Evolutionary conservation across 2,329 filamentous ascomycete species (phyloP), one percentile per base, ranked within the genome.

Genomic region (Aureobasidium sp.): DNA sequence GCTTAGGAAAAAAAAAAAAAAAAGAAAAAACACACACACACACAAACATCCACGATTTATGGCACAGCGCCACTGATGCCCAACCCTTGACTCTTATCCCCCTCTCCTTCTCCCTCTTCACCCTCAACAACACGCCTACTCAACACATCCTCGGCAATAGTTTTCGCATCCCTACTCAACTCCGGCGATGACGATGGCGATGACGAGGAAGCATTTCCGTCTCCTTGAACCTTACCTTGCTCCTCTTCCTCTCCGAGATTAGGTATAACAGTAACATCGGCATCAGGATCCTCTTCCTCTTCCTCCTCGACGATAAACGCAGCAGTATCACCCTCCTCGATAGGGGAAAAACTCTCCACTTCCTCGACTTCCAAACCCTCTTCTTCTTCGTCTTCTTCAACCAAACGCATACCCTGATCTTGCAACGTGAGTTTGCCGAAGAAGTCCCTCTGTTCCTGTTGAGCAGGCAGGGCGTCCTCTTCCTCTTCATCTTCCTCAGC

Each of bases 271-370:
- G 45, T 49, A 7, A 49, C 27, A 49, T 49, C 45, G 10, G 27
- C 45, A 49, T 49, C 45, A 19, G 27, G 46, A 49, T 49, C 45
- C 33, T 33, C 45, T 53, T 49, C 42, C 1, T 47, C 40, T n/a
- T 29, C 58, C 35, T 58, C 54, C 7, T 54, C 47, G 4, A 54
- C 15, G 8, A 53, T 38, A 17, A 60, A 60, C 21, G 38, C 58
- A 5, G 38, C 47, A 1, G 21, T 70, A 3, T 46, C 43, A 10
- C 63, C 63, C 27, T 65, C 69, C 47, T 69, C 60, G 7, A 84
- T 74, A 0, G 83, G 82, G 27, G 74, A 78, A 64, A 86, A 86
- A 2, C 76, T 74, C 8, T 86, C 84, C 7, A 84, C 82, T 66
- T 84, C 83, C 62, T 84, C 82, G 17, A 82, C 17, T 19, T 49